A percentile compares a stretch with the other conserved stretches of the same genome.
Conservation (phyloP, 805 yeast genomes). For the Wickerhamiella australiensis region DNA sequence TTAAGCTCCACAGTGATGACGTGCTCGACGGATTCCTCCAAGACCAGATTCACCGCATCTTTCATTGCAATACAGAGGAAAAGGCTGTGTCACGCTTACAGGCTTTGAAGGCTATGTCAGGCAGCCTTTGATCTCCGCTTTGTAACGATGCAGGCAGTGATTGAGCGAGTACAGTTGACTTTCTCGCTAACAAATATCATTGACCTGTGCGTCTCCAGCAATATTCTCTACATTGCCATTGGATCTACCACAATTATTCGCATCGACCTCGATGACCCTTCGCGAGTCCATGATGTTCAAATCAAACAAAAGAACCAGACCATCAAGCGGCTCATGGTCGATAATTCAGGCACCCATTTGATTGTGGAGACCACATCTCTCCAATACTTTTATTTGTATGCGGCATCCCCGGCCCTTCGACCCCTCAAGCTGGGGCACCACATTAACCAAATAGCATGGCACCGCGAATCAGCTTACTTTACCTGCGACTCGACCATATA, state of each 20-base stretch:
- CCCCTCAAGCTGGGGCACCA: slow-evolving; percentile 4
- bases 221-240: slow-evolving; percentile 44
- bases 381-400: slow-evolving; percentile 41
- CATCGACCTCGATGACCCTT: slow-evolving; percentile 57
- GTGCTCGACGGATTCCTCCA: slow-evolving; percentile 86
- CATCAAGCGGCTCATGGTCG: slow-evolving; percentile 35
- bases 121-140: no score
- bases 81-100: no score
- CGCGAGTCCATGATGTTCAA: slow-evolving; percentile 37
- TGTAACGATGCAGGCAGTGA: slow-evolving; percentile 17
- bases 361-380: slow-evolving; percentile 37
- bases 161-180: slow-evolving; percentile 40
- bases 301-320: slow-evolving; percentile 19
- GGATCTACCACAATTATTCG: slow-evolving; percentile 42
- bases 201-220: slow-evolving; percentile 42
- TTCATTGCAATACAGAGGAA: slow-evolving; percentile 37
- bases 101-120: no score
- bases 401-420: slow-evolving; percentile 31
- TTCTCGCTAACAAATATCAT: slow-evolving; percentile 37
- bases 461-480: slow-evolving; percentile 2
- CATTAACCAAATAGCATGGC: not conserved
- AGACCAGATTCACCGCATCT: slow-evolving; percentile 73
- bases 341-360: slow-evolving; percentile 41
- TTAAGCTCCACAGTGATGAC: slow-evolving; percentile 67
- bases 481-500: not conserved